Evolutionary conservation across 768 basidiomycete genomes (phyloP).

Genomic region (Rhodotorula sphaerocarpa): DNA sequence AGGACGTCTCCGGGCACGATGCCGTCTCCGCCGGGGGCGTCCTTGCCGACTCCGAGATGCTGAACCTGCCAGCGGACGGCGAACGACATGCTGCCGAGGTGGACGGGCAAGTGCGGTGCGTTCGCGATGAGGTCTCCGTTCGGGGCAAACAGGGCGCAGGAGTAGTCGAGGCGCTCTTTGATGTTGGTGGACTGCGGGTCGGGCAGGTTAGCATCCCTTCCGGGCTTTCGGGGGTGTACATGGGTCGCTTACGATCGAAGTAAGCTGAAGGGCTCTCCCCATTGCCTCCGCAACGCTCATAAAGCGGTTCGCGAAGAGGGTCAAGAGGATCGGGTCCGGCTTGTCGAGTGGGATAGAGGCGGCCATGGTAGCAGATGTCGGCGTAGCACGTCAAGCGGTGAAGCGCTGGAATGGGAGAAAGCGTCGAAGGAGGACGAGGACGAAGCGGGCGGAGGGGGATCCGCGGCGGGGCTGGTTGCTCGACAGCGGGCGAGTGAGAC

Average conservation of each 20-base stretch:
- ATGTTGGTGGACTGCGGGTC: constrained; percentile 66
- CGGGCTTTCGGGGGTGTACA: neutral
- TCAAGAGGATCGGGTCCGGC: constrained; percentile 74
- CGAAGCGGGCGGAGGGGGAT: neutral
- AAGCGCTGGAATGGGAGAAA: neutral
- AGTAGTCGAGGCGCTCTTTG: constrained; percentile 90
- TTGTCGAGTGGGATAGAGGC: neutral
- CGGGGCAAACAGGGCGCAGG: constrained; percentile 89
- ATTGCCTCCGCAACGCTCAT: constrained; percentile 61
- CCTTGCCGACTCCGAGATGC: constrained; percentile 9
- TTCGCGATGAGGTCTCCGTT: constrained; percentile 91
- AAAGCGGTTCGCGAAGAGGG: constrained; percentile 89
- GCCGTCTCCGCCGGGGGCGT: constrained; percentile 46
- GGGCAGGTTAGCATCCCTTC: neutral
- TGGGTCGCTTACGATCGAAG: neutral
- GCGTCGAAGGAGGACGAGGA: too few relatives aligned
- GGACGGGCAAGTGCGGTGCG: constrained; percentile 28
- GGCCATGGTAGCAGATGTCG: too few relatives aligned
- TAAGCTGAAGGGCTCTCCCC: constrained; percentile 6
- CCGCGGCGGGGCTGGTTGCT: too few relatives aligned
- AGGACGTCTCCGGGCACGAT: constrained; percentile 85
- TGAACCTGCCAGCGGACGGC: constrained; percentile 41
- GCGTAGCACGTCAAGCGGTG: too few relatives aligned
- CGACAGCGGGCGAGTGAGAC: too few relatives aligned
- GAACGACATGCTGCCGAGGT: constrained; percentile 38